Evolutionary conservation across 352 stramenopile genomes (phyloP).

Genomic region (Globisporangium takayamanum): DNA sequence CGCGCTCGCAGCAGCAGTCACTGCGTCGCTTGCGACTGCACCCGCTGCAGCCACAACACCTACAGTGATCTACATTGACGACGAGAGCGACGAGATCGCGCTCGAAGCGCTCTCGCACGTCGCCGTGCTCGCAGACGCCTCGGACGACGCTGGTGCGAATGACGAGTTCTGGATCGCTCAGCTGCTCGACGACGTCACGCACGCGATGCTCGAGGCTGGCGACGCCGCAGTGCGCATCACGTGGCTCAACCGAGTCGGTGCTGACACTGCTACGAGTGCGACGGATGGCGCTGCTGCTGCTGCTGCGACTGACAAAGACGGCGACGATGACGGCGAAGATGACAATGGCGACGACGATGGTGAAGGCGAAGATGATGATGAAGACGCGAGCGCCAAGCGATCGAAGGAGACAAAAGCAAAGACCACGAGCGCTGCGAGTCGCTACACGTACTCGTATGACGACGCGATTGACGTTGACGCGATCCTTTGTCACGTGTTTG

Average conservation of each 20-base stretch:
- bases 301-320: no score
- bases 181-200: conserved; percentile 69
- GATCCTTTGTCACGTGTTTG: conserved; percentile 69
- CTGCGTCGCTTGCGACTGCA: no score
- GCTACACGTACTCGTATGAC: conserved; percentile 54
- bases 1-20: no score
- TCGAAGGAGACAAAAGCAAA: no score
- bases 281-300: not conserved
- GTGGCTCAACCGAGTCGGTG: conserved; percentile 46
- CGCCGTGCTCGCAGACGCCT: not conserved
- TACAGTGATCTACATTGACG: no score
- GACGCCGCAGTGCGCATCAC: conserved; percentile 43
- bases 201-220: conserved; percentile 53
- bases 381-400: no score
- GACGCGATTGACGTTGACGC: conserved; percentile 53
- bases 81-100: not conserved
- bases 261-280: not conserved
- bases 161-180: conserved; percentile 67
- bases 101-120: not conserved
- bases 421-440: not conserved
- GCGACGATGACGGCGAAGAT: no score
- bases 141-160: not conserved
- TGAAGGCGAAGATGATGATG: no score
- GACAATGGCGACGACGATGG: no score
- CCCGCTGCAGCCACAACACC: no score